Evolutionary conservation across 352 stramenopile species (phyloP).

Genomic region (Globisporangium carolinianum): DNA sequence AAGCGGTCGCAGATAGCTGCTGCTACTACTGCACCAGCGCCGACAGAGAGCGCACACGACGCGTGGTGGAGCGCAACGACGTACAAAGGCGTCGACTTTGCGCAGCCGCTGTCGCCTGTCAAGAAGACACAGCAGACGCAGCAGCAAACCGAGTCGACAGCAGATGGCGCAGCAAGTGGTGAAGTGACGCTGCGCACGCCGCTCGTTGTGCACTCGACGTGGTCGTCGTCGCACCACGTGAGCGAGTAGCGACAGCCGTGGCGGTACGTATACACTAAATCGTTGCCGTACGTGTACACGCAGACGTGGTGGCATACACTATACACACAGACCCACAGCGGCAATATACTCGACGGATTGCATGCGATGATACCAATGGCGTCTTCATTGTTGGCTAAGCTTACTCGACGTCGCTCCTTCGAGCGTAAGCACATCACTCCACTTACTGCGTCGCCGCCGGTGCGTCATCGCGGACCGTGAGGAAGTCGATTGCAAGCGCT

Average conservation of each 20-base stretch:
- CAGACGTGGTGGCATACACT: background rate
- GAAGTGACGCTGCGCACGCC: constrained; percentile 20
- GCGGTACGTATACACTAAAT: background rate
- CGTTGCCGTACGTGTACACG: background rate
- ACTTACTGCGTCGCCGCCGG: background rate
- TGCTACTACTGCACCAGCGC: background rate
- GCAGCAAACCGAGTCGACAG: too few relatives aligned
- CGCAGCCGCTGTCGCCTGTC: constrained; percentile 19
- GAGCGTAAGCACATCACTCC: constrained; percentile 6
- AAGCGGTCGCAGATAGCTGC: constrained; percentile 17
- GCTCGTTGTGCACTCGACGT: constrained; percentile 37
- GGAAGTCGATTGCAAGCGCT: constrained; percentile 37
- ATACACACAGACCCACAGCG: background rate
- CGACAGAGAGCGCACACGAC: constrained; percentile 16
- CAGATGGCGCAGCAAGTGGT: too few relatives aligned
- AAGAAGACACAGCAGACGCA: constrained; percentile 12
- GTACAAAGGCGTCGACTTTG: constrained; percentile 76
- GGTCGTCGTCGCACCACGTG: constrained; percentile 19
- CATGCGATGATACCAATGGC: background rate
- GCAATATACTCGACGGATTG: background rate
- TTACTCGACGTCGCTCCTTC: background rate
- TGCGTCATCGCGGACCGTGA: constrained; percentile 15
- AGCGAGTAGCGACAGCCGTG: background rate
- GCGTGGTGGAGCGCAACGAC: constrained; percentile 61
- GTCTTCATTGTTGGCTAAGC: background rate